Conservation (phyloP, 78 protist genomes). For the Dictyostelium citrinum region DNA sequence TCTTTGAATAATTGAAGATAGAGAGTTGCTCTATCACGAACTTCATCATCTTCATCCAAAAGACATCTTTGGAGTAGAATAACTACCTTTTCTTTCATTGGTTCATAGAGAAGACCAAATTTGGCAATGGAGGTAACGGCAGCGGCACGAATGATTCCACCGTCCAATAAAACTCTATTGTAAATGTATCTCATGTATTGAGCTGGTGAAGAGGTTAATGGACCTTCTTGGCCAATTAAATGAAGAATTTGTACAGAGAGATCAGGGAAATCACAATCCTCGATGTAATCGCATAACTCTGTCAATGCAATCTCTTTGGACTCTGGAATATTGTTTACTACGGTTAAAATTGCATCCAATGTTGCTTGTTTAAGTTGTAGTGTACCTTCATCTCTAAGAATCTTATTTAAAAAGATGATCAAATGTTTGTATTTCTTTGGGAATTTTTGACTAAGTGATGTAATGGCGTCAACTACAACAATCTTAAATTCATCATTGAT, state of each 20-base stretch:
- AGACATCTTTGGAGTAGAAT: constrained; percentile 84
- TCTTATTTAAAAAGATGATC: constrained; percentile 75
- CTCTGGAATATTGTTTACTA: constrained; percentile 90
- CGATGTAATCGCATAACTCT: constrained; percentile 97
- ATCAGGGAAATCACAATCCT: constrained; percentile 97
- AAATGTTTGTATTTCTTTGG: constrained; percentile 82
- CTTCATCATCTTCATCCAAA: constrained; percentile 95
- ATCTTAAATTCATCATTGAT: constrained; percentile 97
- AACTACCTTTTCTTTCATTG: constrained; percentile 74
- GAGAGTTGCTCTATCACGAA: constrained; percentile 94
- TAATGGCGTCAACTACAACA: constrained; percentile 95
- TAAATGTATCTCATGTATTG: constrained; percentile 96
- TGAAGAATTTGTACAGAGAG: constrained; percentile 92
- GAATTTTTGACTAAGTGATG: constrained; percentile 89
- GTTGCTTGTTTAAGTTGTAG: constrained; percentile 93
- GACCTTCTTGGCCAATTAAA: constrained; percentile 95
- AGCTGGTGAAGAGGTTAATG: constrained; percentile 86
- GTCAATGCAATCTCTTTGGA: constrained; percentile 90
- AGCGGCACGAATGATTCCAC: constrained; percentile 93
- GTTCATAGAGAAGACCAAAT: constrained; percentile 87
- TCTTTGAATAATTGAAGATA: constrained; percentile 60
- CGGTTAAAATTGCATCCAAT: constrained; percentile 89
- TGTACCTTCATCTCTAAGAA: constrained; percentile 92
- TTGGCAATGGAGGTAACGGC: constrained; percentile 96
- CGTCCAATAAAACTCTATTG: constrained; percentile 93